Conservation (phyloP, 2,329 filamentous ascomycete genomes). For the Xylariaceae sp. region DNA sequence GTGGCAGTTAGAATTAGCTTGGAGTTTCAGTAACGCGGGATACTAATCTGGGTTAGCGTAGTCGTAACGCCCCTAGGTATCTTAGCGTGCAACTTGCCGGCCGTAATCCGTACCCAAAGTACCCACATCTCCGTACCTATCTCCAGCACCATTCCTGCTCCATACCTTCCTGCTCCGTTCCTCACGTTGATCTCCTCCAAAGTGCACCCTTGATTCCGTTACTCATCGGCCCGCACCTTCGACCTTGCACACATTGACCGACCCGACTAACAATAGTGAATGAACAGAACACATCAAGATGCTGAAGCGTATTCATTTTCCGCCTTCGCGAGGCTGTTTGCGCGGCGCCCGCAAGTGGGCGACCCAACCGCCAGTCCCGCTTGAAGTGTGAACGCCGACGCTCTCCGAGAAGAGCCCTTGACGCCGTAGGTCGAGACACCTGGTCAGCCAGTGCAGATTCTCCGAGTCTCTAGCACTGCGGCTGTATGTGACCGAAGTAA, state of each 20-base stretch:
- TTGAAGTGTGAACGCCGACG: not conserved
- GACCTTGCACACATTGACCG: not conserved
- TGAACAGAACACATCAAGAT: not conserved
- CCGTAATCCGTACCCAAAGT: too few relatives aligned
- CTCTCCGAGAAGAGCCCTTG: not conserved
- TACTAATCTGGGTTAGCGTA: not conserved
- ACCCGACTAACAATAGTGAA: not conserved
- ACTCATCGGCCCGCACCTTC: not conserved
- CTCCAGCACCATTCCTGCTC: too few relatives aligned
- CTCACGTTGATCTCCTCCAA: not conserved
- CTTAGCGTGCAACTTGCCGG: too few relatives aligned
- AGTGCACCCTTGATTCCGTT: not conserved
- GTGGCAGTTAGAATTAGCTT: too few relatives aligned
- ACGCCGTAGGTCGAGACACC: not conserved
- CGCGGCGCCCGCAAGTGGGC: too few relatives aligned
- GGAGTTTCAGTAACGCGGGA: not conserved
- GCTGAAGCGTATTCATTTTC: not conserved
- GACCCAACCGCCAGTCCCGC: not conserved
- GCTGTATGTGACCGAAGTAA: constrained; percentile 1
- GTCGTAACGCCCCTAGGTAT: not conserved
- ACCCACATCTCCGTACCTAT: too few relatives aligned
- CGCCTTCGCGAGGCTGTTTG: not conserved
- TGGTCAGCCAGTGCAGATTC: not conserved
- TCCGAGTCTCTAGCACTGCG: not conserved
- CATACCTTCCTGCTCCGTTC: not conserved